These are phyloP conservation scores for Mucuna pruriens DNA, from an alignment of 306 rosid genomes.

Conservation along the genomic window DNA sequence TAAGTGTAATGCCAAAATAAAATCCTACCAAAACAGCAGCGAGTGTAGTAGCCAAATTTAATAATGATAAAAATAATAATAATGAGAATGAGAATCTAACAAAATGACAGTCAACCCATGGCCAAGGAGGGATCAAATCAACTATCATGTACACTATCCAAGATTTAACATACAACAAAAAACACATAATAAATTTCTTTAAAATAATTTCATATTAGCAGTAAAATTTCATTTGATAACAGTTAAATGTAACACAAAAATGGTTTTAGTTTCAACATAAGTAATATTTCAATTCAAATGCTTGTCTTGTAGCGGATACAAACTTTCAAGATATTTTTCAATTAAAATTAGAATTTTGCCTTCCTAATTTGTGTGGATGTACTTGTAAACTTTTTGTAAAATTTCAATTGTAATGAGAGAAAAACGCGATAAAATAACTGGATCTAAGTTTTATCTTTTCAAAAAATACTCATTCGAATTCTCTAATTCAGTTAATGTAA, in stretches of 20 bases:
- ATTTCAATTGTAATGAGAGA: not conserved
- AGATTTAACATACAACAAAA: not conserved
- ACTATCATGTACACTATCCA: constrained; percentile 23
- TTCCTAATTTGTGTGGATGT: not conserved
- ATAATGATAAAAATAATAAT: not conserved
- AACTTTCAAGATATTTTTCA: not conserved
- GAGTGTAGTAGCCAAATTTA: constrained; percentile 10
- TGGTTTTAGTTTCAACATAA: not conserved
- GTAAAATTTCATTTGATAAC: not conserved
- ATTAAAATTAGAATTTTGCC: not conserved
- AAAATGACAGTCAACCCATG: constrained; percentile 8
- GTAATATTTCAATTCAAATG: not conserved
- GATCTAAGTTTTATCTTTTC: not conserved
- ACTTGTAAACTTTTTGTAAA: not conserved
- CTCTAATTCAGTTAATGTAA: too few species aligned
- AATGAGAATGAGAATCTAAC: not conserved
- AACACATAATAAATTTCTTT: not conserved
- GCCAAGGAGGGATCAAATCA: not conserved
- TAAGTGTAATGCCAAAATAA: not conserved
- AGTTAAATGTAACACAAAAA: not conserved
- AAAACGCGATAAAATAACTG: not conserved
- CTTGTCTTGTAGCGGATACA: not conserved
- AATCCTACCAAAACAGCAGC: constrained; percentile 6
- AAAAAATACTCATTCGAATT: too few species aligned
- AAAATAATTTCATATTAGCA: not conserved